These are phyloP conservation scores for Protomyces gravidus DNA, from an alignment of 1,139 yeast species.

Conservation along the genomic window DNA sequence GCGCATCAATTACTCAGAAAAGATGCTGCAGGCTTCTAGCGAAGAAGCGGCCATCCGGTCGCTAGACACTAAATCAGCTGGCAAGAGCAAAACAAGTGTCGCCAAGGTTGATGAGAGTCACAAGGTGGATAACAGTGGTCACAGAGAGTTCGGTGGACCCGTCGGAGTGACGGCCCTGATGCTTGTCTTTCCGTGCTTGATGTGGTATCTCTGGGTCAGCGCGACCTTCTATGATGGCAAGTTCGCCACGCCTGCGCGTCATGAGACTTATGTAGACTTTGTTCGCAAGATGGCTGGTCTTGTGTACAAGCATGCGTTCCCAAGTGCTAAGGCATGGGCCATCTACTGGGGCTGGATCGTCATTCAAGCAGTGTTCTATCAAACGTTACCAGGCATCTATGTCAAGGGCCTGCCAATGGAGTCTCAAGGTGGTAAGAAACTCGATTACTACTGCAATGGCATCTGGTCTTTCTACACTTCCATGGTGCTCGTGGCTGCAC, in stretches of 20 bases:
- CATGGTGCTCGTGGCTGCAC: constrained; percentile 52
- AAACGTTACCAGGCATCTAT: constrained; percentile 90
- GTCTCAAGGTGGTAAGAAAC: constrained; percentile 70
- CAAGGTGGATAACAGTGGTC: constrained; percentile 24
- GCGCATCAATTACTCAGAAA: not conserved
- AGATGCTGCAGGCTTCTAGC: not conserved
- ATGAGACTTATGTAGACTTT: constrained; percentile 51
- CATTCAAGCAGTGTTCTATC: constrained; percentile 71
- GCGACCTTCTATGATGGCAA: constrained; percentile 72
- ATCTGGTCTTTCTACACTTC: constrained; percentile 74
- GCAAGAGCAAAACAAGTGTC: not conserved
- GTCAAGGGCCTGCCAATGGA: constrained; percentile 88
- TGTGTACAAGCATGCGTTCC: constrained; percentile 59
- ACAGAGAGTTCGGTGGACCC: constrained; percentile 83
- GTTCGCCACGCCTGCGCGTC: constrained; percentile 60
- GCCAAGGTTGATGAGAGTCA: constrained; percentile 1
- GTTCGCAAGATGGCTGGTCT: constrained; percentile 46
- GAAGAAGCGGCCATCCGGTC: not conserved
- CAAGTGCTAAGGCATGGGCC: constrained; percentile 61
- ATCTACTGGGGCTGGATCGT: constrained; percentile 66
- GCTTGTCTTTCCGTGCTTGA: constrained; percentile 81
- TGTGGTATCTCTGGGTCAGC: constrained; percentile 96
- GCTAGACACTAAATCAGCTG: not conserved
- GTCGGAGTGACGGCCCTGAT: constrained; percentile 91
- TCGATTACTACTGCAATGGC: constrained; percentile 92